Percentiles rank a stretch among this genome's conserved stretches.
phyloP scores from a whole-genome alignment of 1,284 basidiomycete species.

The Moniliella sp. region DNA sequence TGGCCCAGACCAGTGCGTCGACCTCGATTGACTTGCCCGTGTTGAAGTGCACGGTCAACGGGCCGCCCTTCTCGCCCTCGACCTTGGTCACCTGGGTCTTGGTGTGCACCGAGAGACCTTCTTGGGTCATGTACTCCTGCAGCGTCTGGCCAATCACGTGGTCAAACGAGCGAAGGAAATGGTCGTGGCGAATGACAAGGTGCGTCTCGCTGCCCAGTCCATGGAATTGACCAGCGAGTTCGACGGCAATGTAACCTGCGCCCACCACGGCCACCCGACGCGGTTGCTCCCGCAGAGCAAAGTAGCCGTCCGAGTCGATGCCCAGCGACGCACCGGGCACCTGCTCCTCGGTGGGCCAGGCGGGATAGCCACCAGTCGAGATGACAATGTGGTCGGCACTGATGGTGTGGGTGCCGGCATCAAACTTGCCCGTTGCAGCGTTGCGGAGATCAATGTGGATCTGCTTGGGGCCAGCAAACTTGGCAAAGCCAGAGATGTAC shows the following conservation, averaged over 20 bases:
- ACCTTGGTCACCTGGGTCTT: constrained; percentile 54
- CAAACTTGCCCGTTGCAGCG: constrained; percentile 40
- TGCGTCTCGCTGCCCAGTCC: constrained; percentile 51
- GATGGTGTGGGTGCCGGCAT: constrained; percentile 26
- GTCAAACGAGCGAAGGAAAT: constrained; percentile 78
- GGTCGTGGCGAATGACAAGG: constrained; percentile 67
- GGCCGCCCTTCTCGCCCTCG: constrained; percentile 38
- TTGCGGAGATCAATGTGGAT: constrained; percentile 22
- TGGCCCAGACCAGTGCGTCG: constrained; percentile 77
- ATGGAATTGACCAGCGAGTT: constrained; percentile 37
- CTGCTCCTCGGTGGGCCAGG: constrained; percentile 52
- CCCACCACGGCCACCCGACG: constrained; percentile 80
- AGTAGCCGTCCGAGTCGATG: constrained; percentile 86
- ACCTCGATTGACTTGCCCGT: constrained; percentile 58
- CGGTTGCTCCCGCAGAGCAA: constrained; percentile 69
- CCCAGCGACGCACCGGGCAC: constrained; percentile 77
- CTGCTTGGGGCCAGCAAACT: constrained; percentile 18
- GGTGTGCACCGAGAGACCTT: constrained; percentile 68
- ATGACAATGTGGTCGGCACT: constrained; percentile 37
- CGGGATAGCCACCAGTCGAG: constrained; percentile 67
- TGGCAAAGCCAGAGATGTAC: constrained; percentile 57
- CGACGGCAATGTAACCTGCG: constrained; percentile 90
- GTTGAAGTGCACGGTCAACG: constrained; percentile 25
- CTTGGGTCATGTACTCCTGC: constrained; percentile 82
- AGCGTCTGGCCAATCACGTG: constrained; percentile 62